Conservation (phyloP, 164 flowering plant species). For the grape (Vitis vinifera) region DNA sequence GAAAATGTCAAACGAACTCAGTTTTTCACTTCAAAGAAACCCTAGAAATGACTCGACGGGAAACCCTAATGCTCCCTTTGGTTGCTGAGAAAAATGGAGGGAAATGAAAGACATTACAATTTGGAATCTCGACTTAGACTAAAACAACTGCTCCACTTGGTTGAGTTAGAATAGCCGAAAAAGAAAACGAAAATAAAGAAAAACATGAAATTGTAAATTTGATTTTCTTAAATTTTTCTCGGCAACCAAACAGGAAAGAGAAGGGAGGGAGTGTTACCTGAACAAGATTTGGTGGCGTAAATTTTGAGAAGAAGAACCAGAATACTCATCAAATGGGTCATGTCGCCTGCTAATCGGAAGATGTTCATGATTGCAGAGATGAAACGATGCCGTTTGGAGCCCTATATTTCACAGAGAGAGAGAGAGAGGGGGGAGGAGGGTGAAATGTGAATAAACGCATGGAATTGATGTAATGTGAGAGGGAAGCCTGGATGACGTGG, state of each 20-base stretch:
- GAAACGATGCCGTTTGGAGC: not conserved
- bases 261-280: slow-evolving; percentile 40
- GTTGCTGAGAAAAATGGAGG: not conserved
- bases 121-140: not conserved
- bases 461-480: not conserved
- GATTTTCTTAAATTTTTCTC: not conserved
- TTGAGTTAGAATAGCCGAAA: not conserved
- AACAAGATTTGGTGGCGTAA: slow-evolving; percentile 85
- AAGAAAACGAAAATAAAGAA: not conserved
- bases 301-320: slow-evolving; percentile 85
- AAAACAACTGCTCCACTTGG: not conserved
- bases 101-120: not conserved
- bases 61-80: slow-evolving; percentile 8
- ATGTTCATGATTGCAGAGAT: slow-evolving; percentile 56
- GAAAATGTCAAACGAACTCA: not conserved
- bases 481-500: slow-evolving; percentile 19
- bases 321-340: slow-evolving; percentile 80
- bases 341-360: slow-evolving; percentile 83
- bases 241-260: slow-evolving; percentile 1
- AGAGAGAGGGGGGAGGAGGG: not conserved
- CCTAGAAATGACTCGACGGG: not conserved
- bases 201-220: not conserved
- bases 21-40: not conserved
- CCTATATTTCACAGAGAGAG: slow-evolving; percentile 3
- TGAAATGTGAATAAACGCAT: not conserved